Conservation (phyloP, 495 filamentous ascomycete species). For the Aspergillus kassunensis region DNA sequence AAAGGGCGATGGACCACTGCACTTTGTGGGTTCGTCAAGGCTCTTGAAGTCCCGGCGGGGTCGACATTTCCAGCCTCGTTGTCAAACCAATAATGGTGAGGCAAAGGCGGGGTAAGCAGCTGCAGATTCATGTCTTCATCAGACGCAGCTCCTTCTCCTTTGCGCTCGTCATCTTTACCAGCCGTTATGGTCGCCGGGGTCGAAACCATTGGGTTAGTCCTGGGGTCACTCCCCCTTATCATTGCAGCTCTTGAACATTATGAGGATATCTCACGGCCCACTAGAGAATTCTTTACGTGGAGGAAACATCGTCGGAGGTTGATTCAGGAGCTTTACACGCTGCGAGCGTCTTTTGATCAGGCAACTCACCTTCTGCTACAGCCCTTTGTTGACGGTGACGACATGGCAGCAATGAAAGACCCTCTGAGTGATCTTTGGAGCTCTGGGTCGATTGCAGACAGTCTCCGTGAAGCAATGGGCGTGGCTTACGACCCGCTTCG, state of each 20-base stretch:
- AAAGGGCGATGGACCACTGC: no score
- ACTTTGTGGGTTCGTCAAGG: no score
- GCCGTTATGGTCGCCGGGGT: not conserved
- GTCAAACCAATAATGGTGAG: no score
- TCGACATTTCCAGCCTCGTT: no score
- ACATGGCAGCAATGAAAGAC: not conserved
- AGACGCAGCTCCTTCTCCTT: no score
- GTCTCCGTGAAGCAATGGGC: not conserved
- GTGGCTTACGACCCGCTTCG: not conserved
- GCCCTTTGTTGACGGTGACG: not conserved
- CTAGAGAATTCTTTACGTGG: not conserved
- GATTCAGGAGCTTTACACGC: constrained; percentile 1
- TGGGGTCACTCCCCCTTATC: not conserved
- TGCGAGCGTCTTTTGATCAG: not conserved
- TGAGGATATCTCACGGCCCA: not conserved
- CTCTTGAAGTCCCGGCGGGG: no score
- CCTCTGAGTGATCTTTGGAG: not conserved
- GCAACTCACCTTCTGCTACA: not conserved
- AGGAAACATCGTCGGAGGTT: not conserved
- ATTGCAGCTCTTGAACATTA: not conserved
- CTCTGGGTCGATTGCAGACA: not conserved
- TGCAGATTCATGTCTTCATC: no score
- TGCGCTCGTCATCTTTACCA: not conserved
- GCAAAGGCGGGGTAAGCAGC: no score
- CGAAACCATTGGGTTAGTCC: not conserved